Evolutionary conservation across 345 rosid genomes (phyloP).

Genomic region (Sisymbrium irio): DNA sequence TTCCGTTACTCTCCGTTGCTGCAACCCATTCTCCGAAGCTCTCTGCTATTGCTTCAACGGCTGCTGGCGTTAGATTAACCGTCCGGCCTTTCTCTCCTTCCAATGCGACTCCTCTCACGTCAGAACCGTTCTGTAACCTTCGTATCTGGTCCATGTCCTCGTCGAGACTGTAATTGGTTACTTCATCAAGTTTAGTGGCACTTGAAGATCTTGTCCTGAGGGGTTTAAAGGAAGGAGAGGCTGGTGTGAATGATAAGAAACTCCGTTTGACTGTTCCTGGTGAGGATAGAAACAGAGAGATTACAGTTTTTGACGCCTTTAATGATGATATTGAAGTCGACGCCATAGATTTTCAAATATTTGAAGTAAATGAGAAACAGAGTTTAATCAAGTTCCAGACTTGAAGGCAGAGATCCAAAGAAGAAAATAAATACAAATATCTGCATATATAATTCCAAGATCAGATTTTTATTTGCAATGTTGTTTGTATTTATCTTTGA

Average conservation of each 20-base stretch:
- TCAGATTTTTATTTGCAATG: constrained; percentile 12
- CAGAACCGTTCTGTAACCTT: constrained; percentile 88
- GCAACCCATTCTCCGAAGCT: constrained; percentile 92
- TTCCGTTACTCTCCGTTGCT: constrained; percentile 36
- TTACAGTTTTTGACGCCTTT: constrained; percentile 27
- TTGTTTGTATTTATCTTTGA: constrained; percentile 9
- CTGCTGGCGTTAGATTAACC: constrained; percentile 74
- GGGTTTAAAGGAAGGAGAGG: constrained; percentile 15
- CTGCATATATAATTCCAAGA: not conserved
- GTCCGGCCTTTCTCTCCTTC: constrained; percentile 77
- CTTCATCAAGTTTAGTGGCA: constrained; percentile 40
- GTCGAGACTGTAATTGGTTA: constrained; percentile 34
- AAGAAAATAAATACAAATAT: not conserved
- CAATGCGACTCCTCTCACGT: constrained; percentile 89
- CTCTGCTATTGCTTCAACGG: constrained; percentile 87
- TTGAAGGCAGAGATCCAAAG: constrained; percentile 1
- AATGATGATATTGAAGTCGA: constrained; percentile 27
- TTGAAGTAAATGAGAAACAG: constrained; percentile 8
- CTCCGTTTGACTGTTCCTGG: constrained; percentile 24
- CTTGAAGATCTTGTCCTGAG: constrained; percentile 11
- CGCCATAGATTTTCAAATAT: constrained; percentile 12
- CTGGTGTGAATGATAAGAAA: constrained; percentile 22
- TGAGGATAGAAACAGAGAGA: constrained; percentile 31
- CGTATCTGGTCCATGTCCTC: constrained; percentile 78
- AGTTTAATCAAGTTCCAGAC: constrained; percentile 7